These are phyloP conservation scores for Arthrobotrys sphaeroides DNA, from an alignment of 2,329 filamentous ascomycete species.

Conservation along the genomic window DNA sequence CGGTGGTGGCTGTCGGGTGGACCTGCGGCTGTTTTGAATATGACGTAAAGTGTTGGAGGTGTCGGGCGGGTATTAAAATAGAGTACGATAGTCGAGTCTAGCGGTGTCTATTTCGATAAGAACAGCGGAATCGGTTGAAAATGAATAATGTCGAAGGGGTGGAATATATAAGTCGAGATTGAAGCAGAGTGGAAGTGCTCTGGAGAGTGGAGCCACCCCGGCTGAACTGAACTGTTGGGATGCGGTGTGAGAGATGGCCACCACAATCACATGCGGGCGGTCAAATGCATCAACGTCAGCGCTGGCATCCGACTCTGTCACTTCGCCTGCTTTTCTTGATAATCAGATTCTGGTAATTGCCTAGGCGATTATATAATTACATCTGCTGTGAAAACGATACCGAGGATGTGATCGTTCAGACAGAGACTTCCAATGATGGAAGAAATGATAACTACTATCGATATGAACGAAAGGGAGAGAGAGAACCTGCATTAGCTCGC, in stretches of 20 bases:
- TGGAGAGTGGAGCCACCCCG: neutral
- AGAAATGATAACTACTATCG: neutral
- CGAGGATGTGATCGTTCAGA: neutral
- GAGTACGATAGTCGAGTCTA: no score
- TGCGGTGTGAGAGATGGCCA: neutral
- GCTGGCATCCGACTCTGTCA: slow-evolving; percentile 13
- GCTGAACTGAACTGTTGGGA: neutral
- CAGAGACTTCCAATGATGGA: no score
- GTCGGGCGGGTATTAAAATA: no score
- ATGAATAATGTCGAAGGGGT: no score
- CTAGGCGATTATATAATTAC: no score
- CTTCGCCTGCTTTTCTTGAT: neutral
- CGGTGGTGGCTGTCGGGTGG: slow-evolving; percentile 6
- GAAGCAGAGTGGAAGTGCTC: neutral
- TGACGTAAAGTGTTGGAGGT: slow-evolving; percentile 13
- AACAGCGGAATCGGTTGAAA: no score
- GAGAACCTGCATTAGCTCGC: slow-evolving; percentile 8
- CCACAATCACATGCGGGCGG: slow-evolving; percentile 17
- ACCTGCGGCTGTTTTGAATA: slow-evolving; percentile 5
- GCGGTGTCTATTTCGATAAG: no score
- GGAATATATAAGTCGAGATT: no score
- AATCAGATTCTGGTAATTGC: neutral
- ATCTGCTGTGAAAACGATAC: no score
- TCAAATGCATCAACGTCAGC: neutral
- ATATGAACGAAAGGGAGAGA: neutral